Conservation (phyloP, 768 basidiomycete genomes). For the Leccinum longicurvipes region DNA sequence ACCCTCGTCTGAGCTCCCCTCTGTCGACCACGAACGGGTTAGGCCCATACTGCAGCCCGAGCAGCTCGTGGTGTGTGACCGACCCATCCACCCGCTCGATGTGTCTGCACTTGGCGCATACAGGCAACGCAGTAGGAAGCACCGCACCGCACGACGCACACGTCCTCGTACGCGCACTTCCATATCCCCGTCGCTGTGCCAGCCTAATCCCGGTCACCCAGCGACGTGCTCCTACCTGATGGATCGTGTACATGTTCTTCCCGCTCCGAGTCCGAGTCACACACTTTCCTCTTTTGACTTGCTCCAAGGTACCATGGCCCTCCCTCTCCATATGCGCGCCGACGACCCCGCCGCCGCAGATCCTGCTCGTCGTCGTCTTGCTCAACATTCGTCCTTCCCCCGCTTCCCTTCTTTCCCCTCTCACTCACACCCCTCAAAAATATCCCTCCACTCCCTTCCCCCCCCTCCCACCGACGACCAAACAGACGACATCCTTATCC, state of each 20-base stretch:
- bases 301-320: conserved; percentile 20
- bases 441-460: background rate
- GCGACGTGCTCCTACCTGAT: conserved; percentile 11
- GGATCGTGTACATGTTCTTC: conserved; percentile 11
- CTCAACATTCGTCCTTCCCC: conserved; percentile 34
- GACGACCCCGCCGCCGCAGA: conserved; percentile 44
- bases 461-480: background rate
- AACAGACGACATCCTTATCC: conserved; percentile 31
- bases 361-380: conserved; percentile 45
- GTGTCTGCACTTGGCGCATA: conserved; percentile 68
- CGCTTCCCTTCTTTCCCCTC: conserved; percentile 34
- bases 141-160: conserved; percentile 65
- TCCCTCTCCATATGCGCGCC: conserved; percentile 37
- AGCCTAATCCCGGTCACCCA: background rate
- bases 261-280: background rate
- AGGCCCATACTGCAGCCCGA: conserved; percentile 56
- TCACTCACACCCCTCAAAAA: conserved; percentile 20
- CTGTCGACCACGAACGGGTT: conserved; percentile 74
- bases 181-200: conserved; percentile 17
- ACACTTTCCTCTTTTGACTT: conserved; percentile 3
- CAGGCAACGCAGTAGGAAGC: conserved; percentile 65
- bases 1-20: conserved; percentile 56
- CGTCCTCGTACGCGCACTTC: conserved; percentile 8
- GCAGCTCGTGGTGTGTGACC: conserved; percentile 62
- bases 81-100: conserved; percentile 57